phyloP scores from a whole-genome alignment of 345 rosid genomes.

The Boechera divaricarpa region DNA sequence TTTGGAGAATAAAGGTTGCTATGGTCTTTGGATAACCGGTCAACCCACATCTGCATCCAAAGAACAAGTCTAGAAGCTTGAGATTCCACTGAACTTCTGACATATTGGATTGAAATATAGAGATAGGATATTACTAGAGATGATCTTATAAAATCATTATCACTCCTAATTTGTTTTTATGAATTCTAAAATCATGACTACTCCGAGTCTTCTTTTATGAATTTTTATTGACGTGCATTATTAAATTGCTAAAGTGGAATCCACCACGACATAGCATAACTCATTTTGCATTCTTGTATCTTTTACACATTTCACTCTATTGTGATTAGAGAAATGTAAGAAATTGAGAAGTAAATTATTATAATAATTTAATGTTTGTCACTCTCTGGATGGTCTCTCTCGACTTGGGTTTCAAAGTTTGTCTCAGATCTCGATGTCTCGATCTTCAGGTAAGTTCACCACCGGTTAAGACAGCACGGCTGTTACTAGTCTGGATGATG shows the following conservation, averaged over 20 bases:
- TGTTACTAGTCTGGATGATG: not conserved
- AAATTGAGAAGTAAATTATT: no score
- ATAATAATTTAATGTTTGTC: not conserved
- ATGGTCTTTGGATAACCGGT: no score
- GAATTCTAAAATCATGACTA: not conserved
- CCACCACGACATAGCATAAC: not conserved
- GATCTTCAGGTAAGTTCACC: not conserved
- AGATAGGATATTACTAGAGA: not conserved
- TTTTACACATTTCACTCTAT: not conserved
- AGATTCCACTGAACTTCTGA: slow-evolving; percentile 42
- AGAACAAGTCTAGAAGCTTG: slow-evolving; percentile 36
- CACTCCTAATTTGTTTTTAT: not conserved
- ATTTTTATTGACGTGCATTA: not conserved
- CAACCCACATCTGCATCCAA: slow-evolving; percentile 2
- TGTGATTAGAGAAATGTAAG: not conserved
- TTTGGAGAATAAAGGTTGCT: not conserved
- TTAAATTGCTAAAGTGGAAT: not conserved
- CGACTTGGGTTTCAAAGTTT: not conserved
- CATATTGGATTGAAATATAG: not conserved
- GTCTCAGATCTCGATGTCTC: not conserved
- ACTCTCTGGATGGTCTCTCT: not conserved
- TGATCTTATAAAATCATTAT: not conserved
- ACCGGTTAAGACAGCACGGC: not conserved
- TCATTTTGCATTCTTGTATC: not conserved
- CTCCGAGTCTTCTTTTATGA: not conserved